Evolutionary conservation across 495 filamentous ascomycete species (phyloP).

Genomic region (Daldinia caldariorum): DNA sequence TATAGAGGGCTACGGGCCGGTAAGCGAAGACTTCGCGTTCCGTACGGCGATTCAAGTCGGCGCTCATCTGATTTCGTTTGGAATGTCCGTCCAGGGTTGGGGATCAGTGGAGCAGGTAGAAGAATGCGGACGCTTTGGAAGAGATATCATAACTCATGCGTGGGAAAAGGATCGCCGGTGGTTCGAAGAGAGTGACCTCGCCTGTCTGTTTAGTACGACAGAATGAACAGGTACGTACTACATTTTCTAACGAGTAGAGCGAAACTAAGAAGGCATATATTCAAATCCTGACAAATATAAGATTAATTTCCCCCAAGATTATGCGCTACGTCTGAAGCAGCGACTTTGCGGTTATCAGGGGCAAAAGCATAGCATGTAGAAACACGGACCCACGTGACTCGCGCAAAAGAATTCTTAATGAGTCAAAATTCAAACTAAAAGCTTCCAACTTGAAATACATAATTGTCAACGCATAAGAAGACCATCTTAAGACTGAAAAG

Average conservation of each 20-base stretch:
- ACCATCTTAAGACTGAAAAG: neutral
- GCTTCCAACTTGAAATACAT: conserved; percentile 1
- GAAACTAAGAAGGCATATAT: neutral
- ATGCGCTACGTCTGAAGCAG: neutral
- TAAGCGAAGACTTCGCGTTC: conserved; percentile 59
- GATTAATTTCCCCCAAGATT: neutral
- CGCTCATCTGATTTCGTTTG: conserved; percentile 62
- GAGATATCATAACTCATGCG: conserved; percentile 63
- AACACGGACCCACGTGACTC: conserved; percentile 31
- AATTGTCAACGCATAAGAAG: neutral
- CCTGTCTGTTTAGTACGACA: conserved; percentile 56
- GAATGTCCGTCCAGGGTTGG: conserved; percentile 63
- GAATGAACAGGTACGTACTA: conserved; percentile 12
- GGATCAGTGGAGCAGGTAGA: conserved; percentile 61
- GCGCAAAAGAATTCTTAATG: conserved; percentile 20
- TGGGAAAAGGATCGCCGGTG: conserved; percentile 63
- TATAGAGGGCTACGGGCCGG: conserved; percentile 53
- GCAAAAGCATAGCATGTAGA: conserved; percentile 6
- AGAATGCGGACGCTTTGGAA: conserved; percentile 60
- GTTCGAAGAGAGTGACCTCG: conserved; percentile 59
- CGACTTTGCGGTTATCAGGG: neutral
- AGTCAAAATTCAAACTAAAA: conserved; percentile 21
- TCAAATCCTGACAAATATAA: neutral
- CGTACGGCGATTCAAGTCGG: conserved; percentile 62
- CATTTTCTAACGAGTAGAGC: neutral